Evolutionary conservation across 805 yeast genomes (phyloP), one percentile per base, ranked within the genome.

Genomic region (Starmerella riodocensis): DNA sequence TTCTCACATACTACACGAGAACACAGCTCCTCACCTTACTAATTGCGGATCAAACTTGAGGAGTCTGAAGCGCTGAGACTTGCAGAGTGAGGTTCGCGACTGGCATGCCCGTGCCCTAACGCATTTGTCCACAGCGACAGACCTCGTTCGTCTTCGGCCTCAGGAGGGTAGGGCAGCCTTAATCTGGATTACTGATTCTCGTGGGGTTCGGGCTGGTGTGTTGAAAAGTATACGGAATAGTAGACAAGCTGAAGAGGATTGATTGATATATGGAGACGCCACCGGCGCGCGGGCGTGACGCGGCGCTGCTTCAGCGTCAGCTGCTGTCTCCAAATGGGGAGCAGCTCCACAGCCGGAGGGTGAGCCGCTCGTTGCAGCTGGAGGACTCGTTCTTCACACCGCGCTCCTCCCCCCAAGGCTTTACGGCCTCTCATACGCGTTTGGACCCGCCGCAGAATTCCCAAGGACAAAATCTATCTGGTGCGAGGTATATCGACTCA

Each of bases 361-460:
- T 46, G 16, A 46, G 50, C 40, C 39, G 46, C 22, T 29, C 40
- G 11, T 23, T 42, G 8, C 41, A 31, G 29, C 8, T 30, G 8
- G 50, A 46, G 24, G 50, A 46, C 28, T 9, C 45, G 11, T 45
- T 45, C 20, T 45, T 29, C 40, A 41, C 48, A 13, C 50, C 50
- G 8, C 31, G 22, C 20, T 16, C 43, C 25, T 36, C 44, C 4
- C 46, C 50, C 2, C 41, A 20, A 14, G 37, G 12, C 16, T 4
- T 22, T 11, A 5, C 32, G 6, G 32, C 32, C 14, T 4, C 38
- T 5, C 11, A 31, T 9, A 17, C 34, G 25, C 25, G n/a, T 31
- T 31, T 18, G 7, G 23, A 25, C 5, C 9, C 17, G 8, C 5
- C 4, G 14, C 34, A 11, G 25, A 21, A 11, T 19, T 16, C 14